phyloP scores from a whole-genome alignment of 495 filamentous ascomycete genomes.

The Hypoxylon trugodes region DNA sequence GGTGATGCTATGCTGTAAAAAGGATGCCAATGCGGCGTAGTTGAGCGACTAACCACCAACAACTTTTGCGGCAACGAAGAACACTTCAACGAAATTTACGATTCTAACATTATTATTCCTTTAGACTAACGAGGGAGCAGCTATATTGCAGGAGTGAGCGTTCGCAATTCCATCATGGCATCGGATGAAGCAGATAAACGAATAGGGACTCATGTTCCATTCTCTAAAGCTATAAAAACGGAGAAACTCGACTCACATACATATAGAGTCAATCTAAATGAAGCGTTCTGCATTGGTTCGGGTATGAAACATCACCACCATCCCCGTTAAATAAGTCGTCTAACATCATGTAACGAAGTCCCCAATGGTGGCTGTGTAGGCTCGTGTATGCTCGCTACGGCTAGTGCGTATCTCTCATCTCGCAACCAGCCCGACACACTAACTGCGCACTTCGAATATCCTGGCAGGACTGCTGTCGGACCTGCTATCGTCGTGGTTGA shows the following conservation, averaged over 20 bases:
- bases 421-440: constrained; percentile 70
- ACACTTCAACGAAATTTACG: too few relatives aligned
- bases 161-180: too few relatives aligned
- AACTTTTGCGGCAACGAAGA: too few relatives aligned
- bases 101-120: too few relatives aligned
- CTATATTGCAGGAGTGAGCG: too few relatives aligned
- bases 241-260: constrained; percentile 64
- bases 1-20: too few relatives aligned
- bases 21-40: too few relatives aligned
- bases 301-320: constrained; percentile 10
- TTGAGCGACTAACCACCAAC: too few relatives aligned
- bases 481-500: constrained; percentile 69
- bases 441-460: constrained; percentile 76
- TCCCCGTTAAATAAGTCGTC: not conserved
- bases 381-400: constrained; percentile 66
- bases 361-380: constrained; percentile 86
- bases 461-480: constrained; percentile 71
- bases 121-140: too few relatives aligned
- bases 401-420: constrained; percentile 65
- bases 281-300: constrained; percentile 75
- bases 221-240: constrained; percentile 53
- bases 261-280: constrained; percentile 65
- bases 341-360: constrained; percentile 56
- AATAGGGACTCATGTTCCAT: too few relatives aligned
- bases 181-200: too few relatives aligned